Evolutionary conservation across 106 monocot species (phyloP).

Genomic region (Apostasia shenzhenica): DNA sequence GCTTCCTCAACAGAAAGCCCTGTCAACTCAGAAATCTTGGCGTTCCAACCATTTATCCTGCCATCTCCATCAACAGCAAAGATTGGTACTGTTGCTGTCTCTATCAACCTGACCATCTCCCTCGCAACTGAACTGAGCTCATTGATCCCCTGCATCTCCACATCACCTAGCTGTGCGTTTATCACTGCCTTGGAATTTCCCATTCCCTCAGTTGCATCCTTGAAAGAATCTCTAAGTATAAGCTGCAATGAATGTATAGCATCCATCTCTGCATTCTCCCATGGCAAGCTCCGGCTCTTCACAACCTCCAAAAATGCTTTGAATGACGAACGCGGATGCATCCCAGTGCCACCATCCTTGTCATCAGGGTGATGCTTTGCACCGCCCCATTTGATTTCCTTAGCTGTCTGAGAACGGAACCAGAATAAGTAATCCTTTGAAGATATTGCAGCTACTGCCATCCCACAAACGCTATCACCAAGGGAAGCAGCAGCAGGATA

Average conservation of each 20-base stretch:
- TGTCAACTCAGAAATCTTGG: slow-evolving; percentile 76
- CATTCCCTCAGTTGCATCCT: slow-evolving; percentile 30
- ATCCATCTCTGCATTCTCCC: slow-evolving; percentile 99
- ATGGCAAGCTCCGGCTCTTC: slow-evolving; percentile 79
- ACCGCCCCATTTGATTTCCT: slow-evolving; percentile 96
- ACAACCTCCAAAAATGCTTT: slow-evolving; percentile 93
- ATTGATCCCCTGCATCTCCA: slow-evolving; percentile 79
- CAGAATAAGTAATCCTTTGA: slow-evolving; percentile 78
- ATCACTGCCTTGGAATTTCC: slow-evolving; percentile 49
- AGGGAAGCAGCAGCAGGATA: slow-evolving; percentile 63
- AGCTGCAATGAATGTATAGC: slow-evolving; percentile 91
- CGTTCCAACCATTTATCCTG: slow-evolving; percentile 89
- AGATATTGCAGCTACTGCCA: slow-evolving; percentile 84
- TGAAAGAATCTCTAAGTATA: slow-evolving; percentile 86
- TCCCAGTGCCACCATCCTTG: slow-evolving; percentile 80
- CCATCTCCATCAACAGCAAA: slow-evolving; percentile 84
- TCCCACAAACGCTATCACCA: slow-evolving; percentile 84
- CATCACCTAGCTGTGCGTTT: slow-evolving; percentile 33
- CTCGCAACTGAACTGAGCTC: slow-evolving; percentile 88
- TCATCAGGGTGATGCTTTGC: slow-evolving; percentile 96
- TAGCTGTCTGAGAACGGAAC: slow-evolving; percentile 91
- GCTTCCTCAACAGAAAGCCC: slow-evolving; percentile 76
- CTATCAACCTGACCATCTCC: slow-evolving; percentile 96
- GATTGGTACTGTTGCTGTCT: slow-evolving; percentile 86
- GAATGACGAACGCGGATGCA: slow-evolving; percentile 92